Conservation (phyloP, 805 yeast species). For the Saccharomycopsis schoenii region DNA sequence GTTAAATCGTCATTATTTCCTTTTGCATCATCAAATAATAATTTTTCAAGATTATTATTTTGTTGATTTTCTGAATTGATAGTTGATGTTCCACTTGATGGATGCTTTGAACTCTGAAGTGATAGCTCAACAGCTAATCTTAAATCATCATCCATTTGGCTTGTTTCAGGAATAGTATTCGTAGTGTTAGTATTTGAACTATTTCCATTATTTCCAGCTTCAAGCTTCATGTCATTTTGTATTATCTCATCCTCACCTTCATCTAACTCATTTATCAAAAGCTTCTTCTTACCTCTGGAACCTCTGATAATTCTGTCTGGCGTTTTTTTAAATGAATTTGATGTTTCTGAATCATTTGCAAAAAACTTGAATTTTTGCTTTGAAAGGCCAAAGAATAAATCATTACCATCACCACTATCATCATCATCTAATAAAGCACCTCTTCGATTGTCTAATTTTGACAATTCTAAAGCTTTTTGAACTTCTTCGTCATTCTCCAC, state of each 20-base stretch:
- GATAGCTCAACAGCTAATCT: conserved; percentile 5
- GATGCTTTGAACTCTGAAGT: neutral
- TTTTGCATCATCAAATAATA: neutral
- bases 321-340: neutral
- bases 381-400: neutral
- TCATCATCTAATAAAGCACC: neutral
- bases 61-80: neutral
- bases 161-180: neutral
- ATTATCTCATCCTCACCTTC: neutral
- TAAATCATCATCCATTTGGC: neutral
- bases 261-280: neutral
- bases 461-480: conserved; percentile 9
- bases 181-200: too few species aligned
- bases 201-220: neutral
- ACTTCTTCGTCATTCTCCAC: conserved; percentile 7
- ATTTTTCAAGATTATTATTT: neutral
- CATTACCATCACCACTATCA: neutral
- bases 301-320: neutral
- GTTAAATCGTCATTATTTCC: neutral
- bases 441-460: conserved; percentile 4
- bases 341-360: neutral
- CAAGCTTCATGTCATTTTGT: neutral
- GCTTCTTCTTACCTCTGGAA: neutral
- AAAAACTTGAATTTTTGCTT: conserved; percentile 1
- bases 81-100: neutral